Evolutionary conservation across 2,329 filamentous ascomycete species (phyloP).

Genomic region (Cladophialophora exuberans): DNA sequence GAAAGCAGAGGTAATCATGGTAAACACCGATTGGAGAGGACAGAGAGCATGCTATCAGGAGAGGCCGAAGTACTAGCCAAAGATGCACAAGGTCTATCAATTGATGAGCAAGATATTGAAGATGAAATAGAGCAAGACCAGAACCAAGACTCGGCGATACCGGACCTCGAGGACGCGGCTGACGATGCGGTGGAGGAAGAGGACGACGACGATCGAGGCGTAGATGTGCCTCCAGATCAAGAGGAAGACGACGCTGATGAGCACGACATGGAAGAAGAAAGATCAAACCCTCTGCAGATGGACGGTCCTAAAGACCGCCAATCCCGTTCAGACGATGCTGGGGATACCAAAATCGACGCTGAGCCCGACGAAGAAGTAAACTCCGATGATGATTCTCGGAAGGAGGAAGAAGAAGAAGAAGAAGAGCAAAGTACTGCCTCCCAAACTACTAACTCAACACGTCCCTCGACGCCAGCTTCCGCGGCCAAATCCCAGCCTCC

Average conservation of each 20-base stretch:
- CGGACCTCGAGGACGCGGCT: constrained; percentile 35
- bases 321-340: too few relatives aligned
- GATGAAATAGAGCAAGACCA: constrained; percentile 36
- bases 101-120: constrained; percentile 34
- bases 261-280: constrained; percentile 34
- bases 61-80: constrained; percentile 33
- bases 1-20: constrained; percentile 80
- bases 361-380: constrained; percentile 15
- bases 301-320: background rate
- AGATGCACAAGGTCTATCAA: constrained; percentile 25
- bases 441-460: constrained; percentile 18
- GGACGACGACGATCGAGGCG: constrained; percentile 46
- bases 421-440: background rate
- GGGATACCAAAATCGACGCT: constrained; percentile 42
- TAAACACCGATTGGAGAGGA: constrained; percentile 66
- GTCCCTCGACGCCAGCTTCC: constrained; percentile 26
- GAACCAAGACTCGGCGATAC: constrained; percentile 33
- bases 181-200: constrained; percentile 36
- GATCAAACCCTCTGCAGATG: constrained; percentile 24
- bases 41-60: constrained; percentile 30
- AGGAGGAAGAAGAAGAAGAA: constrained; percentile 15
- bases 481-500: constrained; percentile 30
- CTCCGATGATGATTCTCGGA: constrained; percentile 30
- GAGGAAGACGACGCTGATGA: constrained; percentile 38
- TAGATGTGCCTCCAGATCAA: constrained; percentile 36